Conservation (phyloP, 208 protist genomes). For the Trypanosoma lewisi region DNA sequence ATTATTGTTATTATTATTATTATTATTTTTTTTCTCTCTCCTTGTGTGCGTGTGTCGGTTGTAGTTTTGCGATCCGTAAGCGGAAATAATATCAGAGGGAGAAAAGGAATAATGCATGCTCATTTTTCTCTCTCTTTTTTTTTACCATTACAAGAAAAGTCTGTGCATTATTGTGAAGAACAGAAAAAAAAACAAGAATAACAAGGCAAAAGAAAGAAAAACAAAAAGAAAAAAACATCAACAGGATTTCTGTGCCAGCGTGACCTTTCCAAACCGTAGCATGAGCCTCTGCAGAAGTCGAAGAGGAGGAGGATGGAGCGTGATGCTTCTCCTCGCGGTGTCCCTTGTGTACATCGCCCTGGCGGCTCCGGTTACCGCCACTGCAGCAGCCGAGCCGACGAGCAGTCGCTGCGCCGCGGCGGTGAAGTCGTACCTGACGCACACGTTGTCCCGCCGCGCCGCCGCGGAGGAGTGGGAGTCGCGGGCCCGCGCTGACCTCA, state of each 20-base stretch:
- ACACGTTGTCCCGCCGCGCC: constrained; percentile 9
- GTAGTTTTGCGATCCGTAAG: too few species aligned
- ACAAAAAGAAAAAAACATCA: neutral
- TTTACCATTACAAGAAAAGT: too few species aligned
- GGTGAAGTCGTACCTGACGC: constrained; percentile 19
- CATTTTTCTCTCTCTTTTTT: too few species aligned
- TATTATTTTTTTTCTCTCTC: constrained; percentile 18
- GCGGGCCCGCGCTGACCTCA: constrained; percentile 39
- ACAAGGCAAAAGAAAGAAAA: neutral
- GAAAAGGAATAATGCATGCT: too few species aligned
- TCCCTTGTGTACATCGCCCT: neutral
- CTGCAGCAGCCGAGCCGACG: neutral
- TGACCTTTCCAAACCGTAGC: neutral
- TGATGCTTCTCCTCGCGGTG: neutral
- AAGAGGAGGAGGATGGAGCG: neutral
- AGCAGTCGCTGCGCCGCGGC: constrained; percentile 4
- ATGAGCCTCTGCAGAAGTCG: neutral
- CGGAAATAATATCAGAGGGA: too few species aligned
- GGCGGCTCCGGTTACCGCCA: neutral
- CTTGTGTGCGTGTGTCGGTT: too few species aligned
- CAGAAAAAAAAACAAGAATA: neutral
- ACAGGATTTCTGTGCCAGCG: neutral
- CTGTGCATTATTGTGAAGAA: too few species aligned
- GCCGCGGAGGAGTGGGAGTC: constrained; percentile 14
- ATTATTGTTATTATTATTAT: constrained; percentile 10